These are phyloP conservation scores for Tubosaeta sp. DNA, from an alignment of 768 basidiomycete species.

Conservation along the genomic window DNA sequence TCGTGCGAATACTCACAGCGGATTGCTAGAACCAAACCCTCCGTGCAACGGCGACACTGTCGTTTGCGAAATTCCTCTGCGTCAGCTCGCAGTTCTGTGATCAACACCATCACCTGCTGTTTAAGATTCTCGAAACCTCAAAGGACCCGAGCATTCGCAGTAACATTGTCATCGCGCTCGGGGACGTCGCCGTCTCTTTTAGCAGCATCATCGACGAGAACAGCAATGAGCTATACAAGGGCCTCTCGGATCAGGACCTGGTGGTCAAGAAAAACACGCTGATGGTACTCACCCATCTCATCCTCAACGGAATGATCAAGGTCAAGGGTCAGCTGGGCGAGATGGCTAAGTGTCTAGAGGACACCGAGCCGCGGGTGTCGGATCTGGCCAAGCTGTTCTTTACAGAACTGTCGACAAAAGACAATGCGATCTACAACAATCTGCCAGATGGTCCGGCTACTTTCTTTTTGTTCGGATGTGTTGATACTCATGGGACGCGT, in stretches of 20 bases:
- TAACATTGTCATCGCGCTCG: slow-evolving; percentile 96
- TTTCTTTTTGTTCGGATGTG: neutral
- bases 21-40: slow-evolving; percentile 71
- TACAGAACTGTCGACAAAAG: slow-evolving; percentile 91
- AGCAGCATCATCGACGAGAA: slow-evolving; percentile 97
- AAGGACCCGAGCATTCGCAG: slow-evolving; percentile 86
- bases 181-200: slow-evolving; percentile 98
- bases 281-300: slow-evolving; percentile 96
- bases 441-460: slow-evolving; percentile 76
- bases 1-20: slow-evolving; percentile 5
- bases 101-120: slow-evolving; percentile 78
- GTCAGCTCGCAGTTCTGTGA: slow-evolving; percentile 95
- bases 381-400: slow-evolving; percentile 99
- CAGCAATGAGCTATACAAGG: slow-evolving; percentile 91
- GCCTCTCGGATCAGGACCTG: slow-evolving; percentile 79
- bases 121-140: slow-evolving; percentile 91
- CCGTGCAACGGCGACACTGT: slow-evolving; percentile 79
- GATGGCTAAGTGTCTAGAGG: slow-evolving; percentile 99
- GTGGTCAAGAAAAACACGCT: slow-evolving; percentile 99
- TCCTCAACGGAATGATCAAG: slow-evolving; percentile 99
- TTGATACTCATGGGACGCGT: slow-evolving; percentile 6
- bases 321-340: slow-evolving; percentile 99
- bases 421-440: slow-evolving; percentile 99
- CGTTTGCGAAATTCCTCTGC: slow-evolving; percentile 95
- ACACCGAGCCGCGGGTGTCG: slow-evolving; percentile 78